Evolutionary conservation across 352 stramenopile species (phyloP), one percentile per base, ranked within the genome.

Genomic region (Phytophthora tentaculata): DNA sequence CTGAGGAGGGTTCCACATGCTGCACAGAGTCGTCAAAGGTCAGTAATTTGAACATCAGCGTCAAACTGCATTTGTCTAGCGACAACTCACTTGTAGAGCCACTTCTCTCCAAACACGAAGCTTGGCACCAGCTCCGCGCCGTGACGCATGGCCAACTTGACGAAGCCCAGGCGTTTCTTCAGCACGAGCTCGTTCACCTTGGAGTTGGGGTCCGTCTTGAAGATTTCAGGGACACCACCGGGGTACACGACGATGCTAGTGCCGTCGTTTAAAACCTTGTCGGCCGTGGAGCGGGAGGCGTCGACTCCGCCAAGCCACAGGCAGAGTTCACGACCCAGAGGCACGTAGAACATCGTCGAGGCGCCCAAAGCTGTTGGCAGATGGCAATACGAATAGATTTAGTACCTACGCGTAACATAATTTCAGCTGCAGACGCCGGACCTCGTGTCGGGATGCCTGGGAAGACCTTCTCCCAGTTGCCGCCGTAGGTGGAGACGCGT

Each of bases 81-180:
- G 14, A 1, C 26, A 3, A 84, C 74, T 49, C 60, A 87, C 79
- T 90, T 89, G 77, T 91, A 92, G 17, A 92, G 76, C 64, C 73
- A 92, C 73, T 94, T 94, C 58, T 94, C 86, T 51, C 79, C 79
- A 54, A 94, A 94, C 13, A 92, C 86, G 49, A 92, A 92, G 14
- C 73, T 85, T 5, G 86, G 86, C 22, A 94, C 86, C 55, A 94
- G 78, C 22, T 92, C 81, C 1, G 84, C 86, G 13, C 84, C 84
- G 43, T 94, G 83, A 29, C 81, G 83, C 52, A 94, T 90, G 44
- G 86, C 86, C 24, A 94, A 71, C 65, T 92, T 94, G 67, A 94
- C 79, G 44, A 94, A 94, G 16, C 86, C 86, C 39, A 94, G 55
- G n/a, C 86, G 84, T 48, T 91, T 88, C 69, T 90, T 88, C 28